Evolutionary conservation across 1,284 basidiomycete genomes (phyloP), one percentile per base, ranked within the genome.

Genomic region (Trametes hirsuta): DNA sequence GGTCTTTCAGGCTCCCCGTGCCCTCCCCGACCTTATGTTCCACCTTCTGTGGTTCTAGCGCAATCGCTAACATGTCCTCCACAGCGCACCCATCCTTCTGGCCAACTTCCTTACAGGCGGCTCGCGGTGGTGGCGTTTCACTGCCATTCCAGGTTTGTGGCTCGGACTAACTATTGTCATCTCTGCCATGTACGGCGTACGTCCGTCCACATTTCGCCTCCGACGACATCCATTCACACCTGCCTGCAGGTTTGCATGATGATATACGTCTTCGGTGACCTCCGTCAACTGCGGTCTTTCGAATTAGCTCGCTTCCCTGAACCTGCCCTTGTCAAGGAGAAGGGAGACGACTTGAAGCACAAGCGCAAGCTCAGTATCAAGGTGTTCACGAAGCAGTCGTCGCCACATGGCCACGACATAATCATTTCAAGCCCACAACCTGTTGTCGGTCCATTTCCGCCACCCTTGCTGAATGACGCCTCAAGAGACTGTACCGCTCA

Each of bases 251-350:
- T 77, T 35, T 77, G 75, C 66, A 81, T 92, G 62, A 88, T 90
- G 71, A 84, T 93, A 12, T 93, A 91, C 71, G 69, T 93, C 24
- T 91, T 92, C 68, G 90, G 90, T n/a, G 90, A 93, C 72, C 77
- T 91, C 34, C 80, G 90, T 9, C 91, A 93, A 68, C 79, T 93
- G 15, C 84, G 88, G 67, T 87, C 85, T 62, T 91, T 91, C 68
- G 90, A 93, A 70, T 83, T 93, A 34, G 74, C 81, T 0, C 80
- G 88, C 22, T 88, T 89, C 4, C 75, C 81, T 9, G 86, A 86
- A 62, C 84, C 84, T 0, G 79, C 78, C 51, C 82, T 83, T 4
- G 71, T 42, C n/a, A 53, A 55, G 30, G 21, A 11, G 44, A 50
- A 57, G 42, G n/a, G 22, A 22, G 53, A 55, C 21, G 35, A 30